Evolutionary conservation across 441 rosid species (phyloP).

Genomic region (Brassica balearica): DNA sequence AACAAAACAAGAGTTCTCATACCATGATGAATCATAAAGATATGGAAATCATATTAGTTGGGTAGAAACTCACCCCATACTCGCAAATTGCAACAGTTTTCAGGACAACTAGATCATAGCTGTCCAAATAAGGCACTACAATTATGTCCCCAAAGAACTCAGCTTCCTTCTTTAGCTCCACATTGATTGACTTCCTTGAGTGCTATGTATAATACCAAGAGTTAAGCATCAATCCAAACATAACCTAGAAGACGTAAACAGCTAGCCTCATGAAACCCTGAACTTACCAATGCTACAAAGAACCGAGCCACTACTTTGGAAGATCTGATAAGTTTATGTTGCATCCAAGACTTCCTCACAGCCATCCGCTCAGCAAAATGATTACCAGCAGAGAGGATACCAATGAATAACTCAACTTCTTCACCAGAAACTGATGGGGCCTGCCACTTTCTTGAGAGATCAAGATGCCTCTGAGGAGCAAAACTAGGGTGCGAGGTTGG

Average conservation of each 20-base stretch:
- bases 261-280: neutral
- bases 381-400: conserved; percentile 89
- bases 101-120: conserved; percentile 72
- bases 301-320: conserved; percentile 94
- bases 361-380: conserved; percentile 98
- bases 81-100: conserved; percentile 78
- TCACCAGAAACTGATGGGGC: conserved; percentile 69
- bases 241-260: neutral
- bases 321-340: conserved; percentile 74
- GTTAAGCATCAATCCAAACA: neutral
- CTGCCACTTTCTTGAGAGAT: conserved; percentile 72
- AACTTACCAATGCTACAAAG: conserved; percentile 68
- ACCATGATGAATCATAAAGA: neutral
- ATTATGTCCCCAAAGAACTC: conserved; percentile 71
- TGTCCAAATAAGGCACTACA: conserved; percentile 75
- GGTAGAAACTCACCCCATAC: conserved; percentile 64
- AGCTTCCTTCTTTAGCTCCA: conserved; percentile 68
- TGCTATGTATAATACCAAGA: conserved; percentile 45
- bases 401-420: conserved; percentile 76
- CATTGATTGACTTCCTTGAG: conserved; percentile 64
- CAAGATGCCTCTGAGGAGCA: conserved; percentile 83
- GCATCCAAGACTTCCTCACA: conserved; percentile 96
- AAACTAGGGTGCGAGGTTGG: conserved; percentile 80
- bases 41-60: neutral
- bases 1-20: neutral